Percentiles rank a stretch among this genome's conserved stretches.
These are phyloP conservation scores for Globisporangium takayamanum DNA, from an alignment of 352 stramenopile genomes.

Conservation along the genomic window DNA sequence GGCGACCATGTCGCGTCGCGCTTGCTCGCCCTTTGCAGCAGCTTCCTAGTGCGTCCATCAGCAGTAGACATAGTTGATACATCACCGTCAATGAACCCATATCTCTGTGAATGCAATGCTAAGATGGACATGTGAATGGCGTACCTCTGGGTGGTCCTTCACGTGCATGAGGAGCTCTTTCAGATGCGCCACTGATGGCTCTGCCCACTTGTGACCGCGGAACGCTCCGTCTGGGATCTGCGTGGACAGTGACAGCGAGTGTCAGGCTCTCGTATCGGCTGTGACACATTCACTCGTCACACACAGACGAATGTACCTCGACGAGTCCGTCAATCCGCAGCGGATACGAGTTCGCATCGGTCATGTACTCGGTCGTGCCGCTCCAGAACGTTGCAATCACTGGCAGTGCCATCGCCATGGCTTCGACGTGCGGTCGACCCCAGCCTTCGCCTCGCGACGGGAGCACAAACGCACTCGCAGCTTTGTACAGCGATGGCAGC, in stretches of 20 bases:
- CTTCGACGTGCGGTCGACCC: constrained; percentile 90
- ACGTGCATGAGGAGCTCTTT: constrained; percentile 56
- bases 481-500: constrained; percentile 66
- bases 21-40: constrained; percentile 52
- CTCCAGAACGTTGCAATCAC: constrained; percentile 92
- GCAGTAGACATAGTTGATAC: not conserved
- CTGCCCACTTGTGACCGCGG: constrained; percentile 75
- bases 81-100: not conserved
- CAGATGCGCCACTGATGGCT: constrained; percentile 75
- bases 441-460: constrained; percentile 92
- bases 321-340: constrained; percentile 74
- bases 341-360: constrained; percentile 78
- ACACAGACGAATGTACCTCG: constrained; percentile 27
- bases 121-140: not conserved
- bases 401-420: constrained; percentile 89
- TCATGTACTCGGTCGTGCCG: constrained; percentile 88
- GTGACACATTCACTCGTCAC: not conserved
- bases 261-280: not conserved
- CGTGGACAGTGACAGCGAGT: not conserved
- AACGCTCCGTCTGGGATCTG: constrained; percentile 80
- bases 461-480: constrained; percentile 82
- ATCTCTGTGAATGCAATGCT: not conserved
- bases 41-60: constrained; percentile 31
- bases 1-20: constrained; percentile 74
- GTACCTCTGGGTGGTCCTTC: constrained; percentile 48